These are phyloP conservation scores for Metschnikowia sp. DNA, from an alignment of 805 yeast genomes.

Conservation along the genomic window DNA sequence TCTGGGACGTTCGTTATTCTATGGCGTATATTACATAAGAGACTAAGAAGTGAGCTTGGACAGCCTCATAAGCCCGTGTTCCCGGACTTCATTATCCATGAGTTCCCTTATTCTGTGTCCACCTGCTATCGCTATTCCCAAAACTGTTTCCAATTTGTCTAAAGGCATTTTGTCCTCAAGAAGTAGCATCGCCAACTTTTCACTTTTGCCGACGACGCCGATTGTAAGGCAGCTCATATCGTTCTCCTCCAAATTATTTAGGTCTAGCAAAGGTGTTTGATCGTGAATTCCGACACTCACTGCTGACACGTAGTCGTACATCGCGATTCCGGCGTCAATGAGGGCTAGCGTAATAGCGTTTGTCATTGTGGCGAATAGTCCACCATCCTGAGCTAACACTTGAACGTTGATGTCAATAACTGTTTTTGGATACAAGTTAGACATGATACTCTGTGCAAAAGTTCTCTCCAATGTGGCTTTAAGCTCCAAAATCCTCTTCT, in stretches of 20 bases:
- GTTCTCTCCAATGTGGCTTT: constrained; percentile 65
- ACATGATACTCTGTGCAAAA: constrained; percentile 68
- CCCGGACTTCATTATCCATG: constrained; percentile 83
- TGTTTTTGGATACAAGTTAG: constrained; percentile 78
- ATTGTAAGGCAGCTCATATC: constrained; percentile 80
- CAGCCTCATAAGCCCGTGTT: constrained; percentile 61
- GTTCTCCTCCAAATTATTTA: constrained; percentile 76
- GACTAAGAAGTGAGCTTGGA: constrained; percentile 31
- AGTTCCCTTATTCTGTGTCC: constrained; percentile 75
- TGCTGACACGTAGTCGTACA: constrained; percentile 86
- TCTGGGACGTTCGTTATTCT: too few species aligned
- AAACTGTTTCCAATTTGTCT: constrained; percentile 69
- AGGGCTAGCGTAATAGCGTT: constrained; percentile 88
- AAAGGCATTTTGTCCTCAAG: constrained; percentile 83
- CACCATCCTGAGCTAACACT: constrained; percentile 89
- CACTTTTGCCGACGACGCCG: constrained; percentile 80
- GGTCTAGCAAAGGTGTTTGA: constrained; percentile 71
- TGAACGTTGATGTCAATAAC: constrained; percentile 71
- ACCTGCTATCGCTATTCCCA: constrained; percentile 85
- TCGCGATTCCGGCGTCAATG: constrained; percentile 91
- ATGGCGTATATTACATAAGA: too few species aligned
- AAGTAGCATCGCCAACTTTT: constrained; percentile 70
- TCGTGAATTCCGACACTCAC: constrained; percentile 79
- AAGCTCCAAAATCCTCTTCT: constrained; percentile 66
- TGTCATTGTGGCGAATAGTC: constrained; percentile 70